Evolutionary conservation across 225 moss, liverwort and hornwort species (phyloP), one percentile per base, ranked within the genome.

Genomic region (Physcomitrellopsis africana): DNA sequence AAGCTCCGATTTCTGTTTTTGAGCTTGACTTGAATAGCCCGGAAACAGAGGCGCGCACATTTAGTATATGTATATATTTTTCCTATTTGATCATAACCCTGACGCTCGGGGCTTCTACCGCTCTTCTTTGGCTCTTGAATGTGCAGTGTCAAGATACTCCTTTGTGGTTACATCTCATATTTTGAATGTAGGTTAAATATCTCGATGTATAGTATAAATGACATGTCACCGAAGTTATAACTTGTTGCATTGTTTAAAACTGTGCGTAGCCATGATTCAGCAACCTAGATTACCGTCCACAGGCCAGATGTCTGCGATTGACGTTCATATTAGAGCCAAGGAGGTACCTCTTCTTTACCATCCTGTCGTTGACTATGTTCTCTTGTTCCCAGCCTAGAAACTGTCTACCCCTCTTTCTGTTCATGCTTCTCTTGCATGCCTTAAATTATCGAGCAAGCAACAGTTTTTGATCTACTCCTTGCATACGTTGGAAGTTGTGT

Each of bases 221-320:
- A 18, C 63, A 22, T 55, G 20, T 70, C 32, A 63, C 11, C 18
- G 17, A 77, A 32, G 64, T 55, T 54, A 0, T 51, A 32, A 73
- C 46, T 60, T 53, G 17, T 56, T 47, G 60, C 23, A 22, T 23
- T 68, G 13, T 51, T 44, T 73, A 60, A 72, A 57, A 62, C n/a
- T 26, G 9, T 72, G 45, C 83, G 85, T 90, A 95, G 95, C 99
- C 72, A 99, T 99, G 95, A 99, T 99, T 52, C 99, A 99, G 76
- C 99, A 99, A 82, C 99, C 99, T 68, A 93, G 99, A 56, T 81
- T 99, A 84, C 95, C 99, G 57, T 99, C 99, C 55, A 99, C 99
- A 9, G 99, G 99, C 20, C 99, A 99, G 73, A 99, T 99, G 95
- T 94, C 99, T 76, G 95, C 99, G 57, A 95, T 99, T 72, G 99